phyloP scores from a whole-genome alignment of 768 basidiomycete species.

The Suillus fuscotomentosus region DNA sequence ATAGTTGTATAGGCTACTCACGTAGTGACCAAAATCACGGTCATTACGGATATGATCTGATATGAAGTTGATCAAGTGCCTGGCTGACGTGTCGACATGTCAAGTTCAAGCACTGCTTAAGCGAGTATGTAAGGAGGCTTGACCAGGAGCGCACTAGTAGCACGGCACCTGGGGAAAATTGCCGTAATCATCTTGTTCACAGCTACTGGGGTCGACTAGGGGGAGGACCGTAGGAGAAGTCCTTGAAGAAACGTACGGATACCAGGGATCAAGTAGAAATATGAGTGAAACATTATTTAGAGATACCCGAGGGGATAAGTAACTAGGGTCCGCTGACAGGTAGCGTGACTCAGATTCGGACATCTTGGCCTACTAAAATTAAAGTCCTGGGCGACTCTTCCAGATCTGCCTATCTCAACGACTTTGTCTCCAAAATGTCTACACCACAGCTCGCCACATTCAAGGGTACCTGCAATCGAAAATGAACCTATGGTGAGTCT shows the following conservation, averaged over 20 bases:
- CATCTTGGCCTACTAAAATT: neutral
- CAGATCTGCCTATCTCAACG: neutral
- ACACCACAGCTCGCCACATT: conserved; percentile 81
- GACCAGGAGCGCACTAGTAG: no score
- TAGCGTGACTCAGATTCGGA: neutral
- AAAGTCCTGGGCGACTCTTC: neutral
- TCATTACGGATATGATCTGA: no score
- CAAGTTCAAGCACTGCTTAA: no score
- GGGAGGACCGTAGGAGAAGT: no score
- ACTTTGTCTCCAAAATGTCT: conserved; percentile 45
- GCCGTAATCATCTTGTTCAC: neutral
- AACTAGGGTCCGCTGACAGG: neutral
- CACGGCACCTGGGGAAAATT: neutral
- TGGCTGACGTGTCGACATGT: no score
- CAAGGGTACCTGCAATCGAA: conserved; percentile 75
- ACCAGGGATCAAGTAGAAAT: neutral
- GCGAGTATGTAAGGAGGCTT: neutral
- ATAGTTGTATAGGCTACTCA: neutral
- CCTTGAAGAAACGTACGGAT: neutral
- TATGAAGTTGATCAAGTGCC: no score
- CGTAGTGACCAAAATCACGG: neutral
- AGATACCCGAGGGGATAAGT: neutral
- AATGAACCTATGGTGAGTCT: conserved; percentile 91
- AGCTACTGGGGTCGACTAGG: no score
- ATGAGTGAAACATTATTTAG: neutral